Conservation (phyloP, 148 eudicot genomes). For the Arbutus unedo region DNA sequence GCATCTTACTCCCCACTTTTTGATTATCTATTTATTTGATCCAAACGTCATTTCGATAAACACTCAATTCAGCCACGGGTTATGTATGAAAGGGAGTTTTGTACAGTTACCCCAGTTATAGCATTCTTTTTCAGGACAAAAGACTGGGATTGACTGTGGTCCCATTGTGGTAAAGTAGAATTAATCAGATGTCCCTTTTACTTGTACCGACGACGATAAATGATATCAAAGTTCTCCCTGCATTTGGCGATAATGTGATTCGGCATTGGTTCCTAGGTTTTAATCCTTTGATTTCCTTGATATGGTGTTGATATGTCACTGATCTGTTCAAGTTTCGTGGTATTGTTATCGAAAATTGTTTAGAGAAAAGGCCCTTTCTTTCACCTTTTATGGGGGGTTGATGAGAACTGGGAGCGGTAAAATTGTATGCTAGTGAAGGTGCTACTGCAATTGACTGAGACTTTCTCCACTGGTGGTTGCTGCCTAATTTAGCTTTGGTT, state of each 20-base stretch:
- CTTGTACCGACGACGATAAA: neutral
- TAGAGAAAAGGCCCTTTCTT: neutral
- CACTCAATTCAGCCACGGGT: conserved; percentile 14
- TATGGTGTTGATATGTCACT: neutral
- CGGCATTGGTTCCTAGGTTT: neutral
- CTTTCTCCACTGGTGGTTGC: neutral
- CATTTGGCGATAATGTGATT: neutral
- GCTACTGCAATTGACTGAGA: neutral
- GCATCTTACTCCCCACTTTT: conserved; percentile 5
- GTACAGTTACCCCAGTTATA: conserved; percentile 21
- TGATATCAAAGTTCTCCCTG: neutral
- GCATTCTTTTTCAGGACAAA: conserved; percentile 25
- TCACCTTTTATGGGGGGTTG: neutral
- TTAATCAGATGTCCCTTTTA: neutral
- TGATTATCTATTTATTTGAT: neutral
- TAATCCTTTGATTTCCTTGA: neutral
- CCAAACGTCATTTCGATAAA: neutral
- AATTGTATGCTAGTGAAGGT: neutral
- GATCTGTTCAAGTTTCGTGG: neutral
- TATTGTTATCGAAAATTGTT: neutral
- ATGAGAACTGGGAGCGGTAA: neutral
- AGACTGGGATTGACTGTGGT: neutral
- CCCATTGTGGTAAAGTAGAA: neutral
- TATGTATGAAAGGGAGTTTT: conserved; percentile 19
- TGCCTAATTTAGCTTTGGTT: neutral